Percentiles rank a stretch among this genome's conserved stretches.
phyloP scores from a whole-genome alignment of 176 grass and related monocot species.

The maize (Zea mays) region Zm-B73-REFERENCE-NAM-5.0 NC_050100.1:149985501-149986000 shows the following conservation, averaged over 20 bases:
- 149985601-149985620: too few relatives aligned
- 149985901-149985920: background rate
- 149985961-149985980: background rate
- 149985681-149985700: background rate
- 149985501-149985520: constrained; percentile 44
- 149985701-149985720: background rate
- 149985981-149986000: background rate
- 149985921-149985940: constrained; percentile 52
- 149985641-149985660: constrained; percentile 22
- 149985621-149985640: background rate
- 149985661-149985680: constrained; percentile 16
- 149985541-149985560: background rate
- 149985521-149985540: background rate
- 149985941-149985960: background rate
- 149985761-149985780: constrained; percentile 14
- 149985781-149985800: constrained; percentile 52
- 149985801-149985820: constrained; percentile 49
- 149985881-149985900: constrained; percentile 5
- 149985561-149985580: background rate
- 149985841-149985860: constrained; percentile 10
- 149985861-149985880: constrained; percentile 32
- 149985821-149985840: too few relatives aligned
- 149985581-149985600: too few relatives aligned
- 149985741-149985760: background rate
- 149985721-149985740: constrained; percentile 43